Percentiles rank a stretch among this genome's conserved stretches.
Conservation (phyloP, 1,139 yeast genomes). For the Yamadazyma trypodendri region DNA sequence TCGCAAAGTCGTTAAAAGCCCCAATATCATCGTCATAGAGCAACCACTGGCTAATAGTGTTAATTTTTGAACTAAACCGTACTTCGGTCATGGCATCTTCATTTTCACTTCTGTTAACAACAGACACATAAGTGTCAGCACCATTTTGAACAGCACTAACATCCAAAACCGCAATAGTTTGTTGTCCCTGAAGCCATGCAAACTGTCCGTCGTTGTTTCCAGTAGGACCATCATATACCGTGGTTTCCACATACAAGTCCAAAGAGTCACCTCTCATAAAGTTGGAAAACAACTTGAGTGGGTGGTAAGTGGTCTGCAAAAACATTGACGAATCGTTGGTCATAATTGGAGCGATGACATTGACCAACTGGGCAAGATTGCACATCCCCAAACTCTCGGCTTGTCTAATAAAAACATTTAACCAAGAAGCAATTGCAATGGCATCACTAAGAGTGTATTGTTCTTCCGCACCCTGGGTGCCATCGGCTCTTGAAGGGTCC, state of each 20-base stretch:
- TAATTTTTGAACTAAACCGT: constrained; percentile 13
- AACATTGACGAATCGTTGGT: constrained; percentile 22
- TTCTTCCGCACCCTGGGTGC: constrained; percentile 29
- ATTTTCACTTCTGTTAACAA: constrained; percentile 23
- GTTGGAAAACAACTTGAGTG: constrained; percentile 24
- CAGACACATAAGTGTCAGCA: constrained; percentile 19
- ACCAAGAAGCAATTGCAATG: constrained; percentile 31
- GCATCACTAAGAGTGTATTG: constrained; percentile 29
- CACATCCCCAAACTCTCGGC: constrained; percentile 29
- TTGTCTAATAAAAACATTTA: constrained; percentile 30
- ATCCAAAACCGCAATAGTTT: constrained; percentile 19
- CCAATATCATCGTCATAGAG: constrained; percentile 25
- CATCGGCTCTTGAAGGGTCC: constrained; percentile 31
- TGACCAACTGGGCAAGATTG: constrained; percentile 31
- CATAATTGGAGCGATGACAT: constrained; percentile 34
- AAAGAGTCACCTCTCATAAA: constrained; percentile 29
- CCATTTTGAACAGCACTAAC: constrained; percentile 16
- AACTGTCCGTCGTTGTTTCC: constrained; percentile 22
- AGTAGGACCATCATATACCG: constrained; percentile 23
- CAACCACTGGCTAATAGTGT: constrained; percentile 17
- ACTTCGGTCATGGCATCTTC: constrained; percentile 21
- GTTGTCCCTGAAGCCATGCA: constrained; percentile 22
- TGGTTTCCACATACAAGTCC: constrained; percentile 24
- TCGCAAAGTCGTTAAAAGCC: constrained; percentile 21
- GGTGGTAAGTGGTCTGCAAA: constrained; percentile 28